Conservation (phyloP, 208 protist species). For the Naegleria fowleri region DNA sequence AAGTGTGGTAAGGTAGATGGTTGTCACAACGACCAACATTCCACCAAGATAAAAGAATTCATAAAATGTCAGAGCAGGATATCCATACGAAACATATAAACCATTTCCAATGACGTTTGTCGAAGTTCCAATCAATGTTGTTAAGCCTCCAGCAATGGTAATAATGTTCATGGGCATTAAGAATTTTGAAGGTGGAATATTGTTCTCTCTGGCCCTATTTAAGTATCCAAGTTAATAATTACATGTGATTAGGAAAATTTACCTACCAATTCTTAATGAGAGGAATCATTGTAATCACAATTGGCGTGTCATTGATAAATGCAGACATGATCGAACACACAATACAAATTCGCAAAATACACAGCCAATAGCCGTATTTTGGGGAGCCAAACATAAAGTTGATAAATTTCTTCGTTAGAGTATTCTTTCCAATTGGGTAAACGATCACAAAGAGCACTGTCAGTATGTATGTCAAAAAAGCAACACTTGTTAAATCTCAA, state of each 20-base stretch:
- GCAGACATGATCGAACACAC: background rate
- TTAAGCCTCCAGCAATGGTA: constrained; percentile 38
- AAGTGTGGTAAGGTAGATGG: background rate
- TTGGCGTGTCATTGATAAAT: constrained; percentile 41
- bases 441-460: constrained; percentile 29
- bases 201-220: constrained; percentile 3
- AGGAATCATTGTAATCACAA: constrained; percentile 38
- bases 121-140: background rate
- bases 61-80: background rate
- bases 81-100: background rate
- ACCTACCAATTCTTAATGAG: constrained; percentile 30
- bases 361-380: background rate
- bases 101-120: background rate
- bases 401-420: background rate
- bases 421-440: background rate
- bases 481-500: no score
- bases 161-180: constrained; percentile 43
- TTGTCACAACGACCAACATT: background rate
- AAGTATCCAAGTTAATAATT: no score
- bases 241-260: no score
- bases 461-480: no score
- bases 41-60: background rate
- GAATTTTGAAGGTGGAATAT: constrained; percentile 23
- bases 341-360: background rate
- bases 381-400: background rate